Evolutionary conservation across 2,329 filamentous ascomycete species (phyloP).

Genomic region (Hypoxylon sp.): DNA sequence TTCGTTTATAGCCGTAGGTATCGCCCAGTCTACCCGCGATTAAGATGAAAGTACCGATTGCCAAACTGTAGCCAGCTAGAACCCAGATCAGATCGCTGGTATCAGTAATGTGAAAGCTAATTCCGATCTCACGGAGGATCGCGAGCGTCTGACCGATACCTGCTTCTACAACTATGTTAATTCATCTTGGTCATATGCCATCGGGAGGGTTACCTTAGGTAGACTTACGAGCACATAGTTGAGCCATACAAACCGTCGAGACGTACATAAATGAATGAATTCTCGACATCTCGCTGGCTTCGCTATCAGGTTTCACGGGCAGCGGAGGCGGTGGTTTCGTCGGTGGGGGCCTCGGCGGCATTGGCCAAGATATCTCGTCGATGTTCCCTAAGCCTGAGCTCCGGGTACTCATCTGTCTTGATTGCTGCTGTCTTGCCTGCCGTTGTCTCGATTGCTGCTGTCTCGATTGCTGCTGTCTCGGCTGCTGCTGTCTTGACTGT

Average conservation of each 20-base stretch:
- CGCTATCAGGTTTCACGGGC: background rate
- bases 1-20: slow-evolving; percentile 66
- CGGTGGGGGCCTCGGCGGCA: slow-evolving; percentile 2
- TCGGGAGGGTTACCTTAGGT: slow-evolving; percentile 6
- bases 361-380: slow-evolving; percentile 27
- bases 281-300: slow-evolving; percentile 25
- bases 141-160: slow-evolving; percentile 61
- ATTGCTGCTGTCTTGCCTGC: slow-evolving; percentile 10
- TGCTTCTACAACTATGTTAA: slow-evolving; percentile 48
- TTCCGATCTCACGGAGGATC: slow-evolving; percentile 61
- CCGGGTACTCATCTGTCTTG: slow-evolving; percentile 5
- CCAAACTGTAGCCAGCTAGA: slow-evolving; percentile 68
- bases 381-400: slow-evolving; percentile 16
- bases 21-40: slow-evolving; percentile 68
- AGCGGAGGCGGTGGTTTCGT: slow-evolving; percentile 6
- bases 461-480: slow-evolving; percentile 5
- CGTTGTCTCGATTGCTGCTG: slow-evolving; percentile 8
- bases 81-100: slow-evolving; percentile 65
- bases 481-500: no score
- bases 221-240: slow-evolving; percentile 56
- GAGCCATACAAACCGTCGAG: slow-evolving; percentile 58
- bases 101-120: slow-evolving; percentile 58
- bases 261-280: slow-evolving; percentile 55
- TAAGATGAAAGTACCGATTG: slow-evolving; percentile 68
- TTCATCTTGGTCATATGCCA: background rate